Evolutionary conservation across 2,329 filamentous ascomycete genomes (phyloP).

Genomic region (Cladophialophora bantiana): DNA sequence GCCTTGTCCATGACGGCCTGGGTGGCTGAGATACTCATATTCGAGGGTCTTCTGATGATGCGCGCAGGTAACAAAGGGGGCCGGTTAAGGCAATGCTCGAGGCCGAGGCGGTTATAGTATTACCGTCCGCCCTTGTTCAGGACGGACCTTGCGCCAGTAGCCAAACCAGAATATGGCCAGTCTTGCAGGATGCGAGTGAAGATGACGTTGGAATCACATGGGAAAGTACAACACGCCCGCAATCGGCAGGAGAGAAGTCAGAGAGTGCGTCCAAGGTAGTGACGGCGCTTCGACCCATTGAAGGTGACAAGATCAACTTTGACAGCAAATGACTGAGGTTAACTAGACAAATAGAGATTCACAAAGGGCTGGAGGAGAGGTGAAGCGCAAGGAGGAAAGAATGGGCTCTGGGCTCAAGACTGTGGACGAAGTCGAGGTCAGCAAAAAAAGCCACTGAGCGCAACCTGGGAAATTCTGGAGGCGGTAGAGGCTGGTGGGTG

Average conservation of each 20-base stretch:
- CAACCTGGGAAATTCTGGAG: slow-evolving; percentile 12
- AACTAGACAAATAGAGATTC: not conserved
- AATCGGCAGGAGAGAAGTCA: slow-evolving; percentile 24
- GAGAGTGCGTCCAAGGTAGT: slow-evolving; percentile 21
- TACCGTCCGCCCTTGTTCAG: slow-evolving; percentile 60
- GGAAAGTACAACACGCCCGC: slow-evolving; percentile 26
- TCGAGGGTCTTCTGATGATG: slow-evolving; percentile 15
- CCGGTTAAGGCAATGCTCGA: slow-evolving; percentile 9
- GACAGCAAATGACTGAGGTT: not conserved
- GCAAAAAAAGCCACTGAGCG: slow-evolving; percentile 11
- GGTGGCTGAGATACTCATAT: slow-evolving; percentile 33
- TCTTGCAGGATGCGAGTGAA: slow-evolving; percentile 16
- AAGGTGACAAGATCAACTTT: slow-evolving; percentile 27
- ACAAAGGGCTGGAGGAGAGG: not conserved
- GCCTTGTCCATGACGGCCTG: slow-evolving; percentile 32
- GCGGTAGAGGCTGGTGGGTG: not conserved
- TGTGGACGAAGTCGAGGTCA: slow-evolving; percentile 16
- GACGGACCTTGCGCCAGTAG: slow-evolving; percentile 59
- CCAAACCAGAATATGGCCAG: slow-evolving; percentile 47
- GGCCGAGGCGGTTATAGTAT: slow-evolving; percentile 43
- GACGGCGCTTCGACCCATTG: slow-evolving; percentile 39
- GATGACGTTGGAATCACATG: slow-evolving; percentile 28
- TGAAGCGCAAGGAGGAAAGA: slow-evolving; percentile 1
- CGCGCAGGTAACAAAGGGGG: not conserved
- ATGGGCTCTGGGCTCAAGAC: not conserved